Base-by-base conservation (phyloP, 768 basidiomycete genomes). In the Auricularia auricula-judae region DNA sequence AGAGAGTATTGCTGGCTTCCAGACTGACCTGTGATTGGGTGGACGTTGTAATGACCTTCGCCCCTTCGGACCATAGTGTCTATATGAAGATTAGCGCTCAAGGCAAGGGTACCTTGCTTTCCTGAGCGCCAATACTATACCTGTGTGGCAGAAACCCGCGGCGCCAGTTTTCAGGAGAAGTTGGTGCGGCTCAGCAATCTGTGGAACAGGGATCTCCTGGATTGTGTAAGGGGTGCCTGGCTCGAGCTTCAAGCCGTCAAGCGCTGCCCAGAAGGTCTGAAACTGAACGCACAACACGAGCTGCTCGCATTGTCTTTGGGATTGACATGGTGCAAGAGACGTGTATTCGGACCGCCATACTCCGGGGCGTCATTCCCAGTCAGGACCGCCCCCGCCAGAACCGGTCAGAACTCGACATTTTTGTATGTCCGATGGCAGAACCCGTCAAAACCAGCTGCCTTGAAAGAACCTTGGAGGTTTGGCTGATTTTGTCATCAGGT, bases 141-240 rank as follows among this genome's bases (percentile, higher is more conserved):
- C 56, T 21, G 63, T 66, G 51, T 66, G 62, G 36, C 56, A 66
- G 56, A 58, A 66, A 7, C 65, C 65, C n/a, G 62, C 62, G 12
- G 59, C 65, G 35, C 36, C 54, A 18, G 59, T 44, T 29, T 61
- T 58, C 35, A 66, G 51, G 21, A 66, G 63, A 3, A 66, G 42
- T 54, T 63, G 36, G 33, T 59, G 62, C 0, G 53, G 54, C 42
- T 64, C 47, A 5, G 47, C 18, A 10, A 64, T 34, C 23, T 60
- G n/a, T 36, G 65, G 65, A 36, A 63, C 63, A 7, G 65, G 62
- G 10, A 66, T 51, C 14, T 66, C 63, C 16, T 51, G 47, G 47
- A 51, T 51, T 18, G 1, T 18, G 18, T 51, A 51, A 8, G 47
- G 47, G 11, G 47, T 18, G 47, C 47, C 47, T 5, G 47, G 11